Evolutionary conservation across 371 early-diverging fungal genomes (phyloP), one percentile per base, ranked within the genome.

Genomic region (Mucor saturninus): DNA sequence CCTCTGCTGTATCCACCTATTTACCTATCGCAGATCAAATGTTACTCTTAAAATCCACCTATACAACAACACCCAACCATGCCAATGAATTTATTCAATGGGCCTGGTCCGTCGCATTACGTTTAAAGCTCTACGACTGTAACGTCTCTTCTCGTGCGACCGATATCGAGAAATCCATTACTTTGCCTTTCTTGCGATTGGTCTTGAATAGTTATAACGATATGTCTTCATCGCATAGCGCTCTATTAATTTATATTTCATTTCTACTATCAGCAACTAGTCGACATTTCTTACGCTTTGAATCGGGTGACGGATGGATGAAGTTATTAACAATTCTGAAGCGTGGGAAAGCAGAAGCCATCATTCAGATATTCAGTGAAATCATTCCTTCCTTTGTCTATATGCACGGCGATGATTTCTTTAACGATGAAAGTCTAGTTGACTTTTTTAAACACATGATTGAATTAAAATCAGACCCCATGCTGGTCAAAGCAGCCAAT

Each of bases 391-490:
- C 74, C 0, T 80, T 83, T 68, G 77, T 77, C 1, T 83, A 77
- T 42, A 73, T 80, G 76, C 83, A 79, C 15, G 79, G 80, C 30
- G 83, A 83, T 30, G 83, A 83, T 14, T 73, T 86, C 5, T 80
- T 81, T 53, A 77, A 77, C 26, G 81, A 74, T 30, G 59, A 55
- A 26, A 77, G 73, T 11, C 28, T 76, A 13, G 9, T 15, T 26
- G 72, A 77, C 13, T 75, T 82, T 48, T 54, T 77, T 14, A 64
- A 68, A 1, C 75, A 76, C 28, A 68, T 84, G 65, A 59, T 79
- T 11, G 68, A 75, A 14, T 67, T 75, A 31, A 83, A 83, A 53
- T 50, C 72, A 7, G 85, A 86, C 43, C 83, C 83, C 5, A 60
- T 75, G 65, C 62, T 86, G 3, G 57, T 57, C 1, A 58, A 60